Evolutionary conservation across 1,139 yeast genomes (phyloP).

Genomic region (Hansenula sp.): DNA sequence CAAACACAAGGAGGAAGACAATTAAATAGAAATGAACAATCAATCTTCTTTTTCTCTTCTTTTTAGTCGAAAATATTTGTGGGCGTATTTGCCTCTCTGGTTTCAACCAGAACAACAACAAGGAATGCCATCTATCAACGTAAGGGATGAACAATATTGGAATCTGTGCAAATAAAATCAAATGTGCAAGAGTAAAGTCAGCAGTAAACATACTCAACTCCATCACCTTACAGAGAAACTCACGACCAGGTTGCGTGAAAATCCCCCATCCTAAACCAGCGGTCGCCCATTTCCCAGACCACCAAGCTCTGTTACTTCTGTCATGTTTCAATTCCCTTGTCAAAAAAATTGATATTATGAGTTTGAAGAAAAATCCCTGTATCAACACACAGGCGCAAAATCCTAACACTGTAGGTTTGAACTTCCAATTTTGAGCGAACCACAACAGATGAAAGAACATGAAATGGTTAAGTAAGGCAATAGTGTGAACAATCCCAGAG

Average conservation of each 20-base stretch:
- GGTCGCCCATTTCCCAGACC: conserved; percentile 64
- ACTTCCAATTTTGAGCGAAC: conserved; percentile 50
- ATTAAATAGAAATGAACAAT: conserved; percentile 31
- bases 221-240: conserved; percentile 46
- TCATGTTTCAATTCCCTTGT: conserved; percentile 50
- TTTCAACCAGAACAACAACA: conserved; percentile 55
- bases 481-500: conserved; percentile 40
- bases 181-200: conserved; percentile 51
- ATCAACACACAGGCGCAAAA: conserved; percentile 35
- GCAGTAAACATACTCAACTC: conserved; percentile 54
- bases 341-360: conserved; percentile 35
- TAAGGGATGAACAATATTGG: conserved; percentile 55
- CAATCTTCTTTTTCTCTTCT: conserved; percentile 77
- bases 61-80: conserved; percentile 63
- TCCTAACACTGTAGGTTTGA: conserved; percentile 47
- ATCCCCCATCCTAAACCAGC: conserved; percentile 48
- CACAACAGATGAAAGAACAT: conserved; percentile 47
- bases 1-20: conserved; percentile 33
- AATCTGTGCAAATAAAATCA: conserved; percentile 44
- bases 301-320: conserved; percentile 54
- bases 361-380: conserved; percentile 42
- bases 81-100: conserved; percentile 49
- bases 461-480: conserved; percentile 40
- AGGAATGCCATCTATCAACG: conserved; percentile 54
- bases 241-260: conserved; percentile 52